Percentiles rank a stretch among this genome's conserved stretches.
phyloP scores from a whole-genome alignment of 192 early-diverging fungal species.

The Oehlia diaphana region DNA sequence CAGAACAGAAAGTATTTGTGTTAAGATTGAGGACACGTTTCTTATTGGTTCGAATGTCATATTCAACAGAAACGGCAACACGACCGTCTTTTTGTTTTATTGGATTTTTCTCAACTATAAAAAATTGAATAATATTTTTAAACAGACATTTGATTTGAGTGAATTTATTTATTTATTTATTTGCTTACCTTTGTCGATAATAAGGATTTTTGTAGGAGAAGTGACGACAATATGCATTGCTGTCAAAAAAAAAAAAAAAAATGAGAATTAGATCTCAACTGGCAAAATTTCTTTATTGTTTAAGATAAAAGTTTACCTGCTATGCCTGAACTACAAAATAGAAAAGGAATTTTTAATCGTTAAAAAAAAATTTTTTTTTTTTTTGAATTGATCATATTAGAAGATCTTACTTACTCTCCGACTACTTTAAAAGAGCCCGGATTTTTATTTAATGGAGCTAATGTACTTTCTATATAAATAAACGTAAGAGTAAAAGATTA shows the following conservation, averaged over 20 bases:
- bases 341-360: background rate
- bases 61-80: conserved; percentile 46
- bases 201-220: conserved; percentile 48
- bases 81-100: conserved; percentile 42
- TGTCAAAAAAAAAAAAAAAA: conserved; percentile 4
- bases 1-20: conserved; percentile 60
- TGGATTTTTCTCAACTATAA: conserved; percentile 43
- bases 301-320: too few species aligned
- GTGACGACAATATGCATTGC: conserved; percentile 51
- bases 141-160: background rate
- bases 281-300: too few species aligned
- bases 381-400: background rate
- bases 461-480: background rate
- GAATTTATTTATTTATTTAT: background rate
- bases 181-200: conserved; percentile 57
- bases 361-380: too few species aligned
- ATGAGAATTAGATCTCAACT: too few species aligned
- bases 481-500: background rate
- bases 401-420: background rate
- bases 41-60: conserved; percentile 45
- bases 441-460: background rate
- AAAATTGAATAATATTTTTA: background rate
- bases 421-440: background rate
- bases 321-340: background rate
- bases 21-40: conserved; percentile 43